Evolutionary conservation across 805 yeast genomes (phyloP).

Genomic region (Candida bentonensis): DNA sequence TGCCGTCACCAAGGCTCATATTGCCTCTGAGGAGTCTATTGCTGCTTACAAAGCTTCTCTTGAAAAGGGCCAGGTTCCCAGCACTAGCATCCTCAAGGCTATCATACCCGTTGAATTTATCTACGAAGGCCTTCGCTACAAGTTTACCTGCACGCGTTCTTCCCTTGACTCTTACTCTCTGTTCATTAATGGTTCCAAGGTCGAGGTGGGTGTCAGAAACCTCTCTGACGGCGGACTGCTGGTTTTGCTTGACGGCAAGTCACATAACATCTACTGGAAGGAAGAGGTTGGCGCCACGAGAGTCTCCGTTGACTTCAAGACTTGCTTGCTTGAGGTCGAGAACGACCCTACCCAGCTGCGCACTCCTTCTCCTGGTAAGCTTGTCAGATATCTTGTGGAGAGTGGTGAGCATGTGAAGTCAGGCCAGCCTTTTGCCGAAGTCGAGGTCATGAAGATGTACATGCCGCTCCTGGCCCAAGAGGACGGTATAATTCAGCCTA

Average conservation of each 20-base stretch:
- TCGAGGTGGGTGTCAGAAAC: slow-evolving; percentile 75
- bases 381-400: slow-evolving; percentile 85
- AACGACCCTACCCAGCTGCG: slow-evolving; percentile 97
- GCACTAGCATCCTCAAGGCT: slow-evolving; percentile 67
- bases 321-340: slow-evolving; percentile 87
- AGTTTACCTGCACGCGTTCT: slow-evolving; percentile 91
- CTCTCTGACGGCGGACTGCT: slow-evolving; percentile 91
- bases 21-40: slow-evolving; percentile 57
- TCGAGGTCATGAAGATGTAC: slow-evolving; percentile 99
- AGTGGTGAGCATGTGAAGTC: slow-evolving; percentile 84
- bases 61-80: slow-evolving; percentile 91
- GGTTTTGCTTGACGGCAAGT: slow-evolving; percentile 76
- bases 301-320: slow-evolving; percentile 86
- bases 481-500: slow-evolving; percentile 79
- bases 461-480: slow-evolving; percentile 94
- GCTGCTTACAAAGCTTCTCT: slow-evolving; percentile 59
- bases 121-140: slow-evolving; percentile 84
- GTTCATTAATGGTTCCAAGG: slow-evolving; percentile 86
- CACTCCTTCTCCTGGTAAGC: slow-evolving; percentile 98
- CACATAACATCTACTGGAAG: slow-evolving; percentile 94
- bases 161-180: slow-evolving; percentile 74
- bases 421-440: slow-evolving; percentile 95
- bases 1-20: slow-evolving; percentile 91
- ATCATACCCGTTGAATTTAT: slow-evolving; percentile 89
- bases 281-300: slow-evolving; percentile 95